Evolutionary conservation across 192 early-diverging fungal species (phyloP).

Genomic region (Dissophora ornata): DNA sequence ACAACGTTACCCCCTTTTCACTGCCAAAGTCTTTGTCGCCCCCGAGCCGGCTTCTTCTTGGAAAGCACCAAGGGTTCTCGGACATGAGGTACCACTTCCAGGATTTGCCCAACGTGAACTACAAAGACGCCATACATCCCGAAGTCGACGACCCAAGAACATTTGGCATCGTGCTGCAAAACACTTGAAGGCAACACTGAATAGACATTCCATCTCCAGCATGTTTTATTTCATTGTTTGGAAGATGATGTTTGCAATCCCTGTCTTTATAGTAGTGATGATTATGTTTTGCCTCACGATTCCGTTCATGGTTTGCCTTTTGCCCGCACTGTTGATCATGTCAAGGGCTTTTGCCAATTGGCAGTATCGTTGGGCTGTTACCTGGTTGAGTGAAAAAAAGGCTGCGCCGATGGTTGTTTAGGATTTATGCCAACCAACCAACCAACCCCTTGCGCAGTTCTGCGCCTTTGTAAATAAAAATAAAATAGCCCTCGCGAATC

Average conservation of each 20-base stretch:
- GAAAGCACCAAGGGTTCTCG: slow-evolving; percentile 15
- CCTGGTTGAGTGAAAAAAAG: slow-evolving; percentile 45
- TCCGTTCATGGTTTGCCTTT: slow-evolving; percentile 35
- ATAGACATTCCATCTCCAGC: slow-evolving; percentile 21
- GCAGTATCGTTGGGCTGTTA: slow-evolving; percentile 47
- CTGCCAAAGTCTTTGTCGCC: slow-evolving; percentile 21
- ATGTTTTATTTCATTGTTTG: slow-evolving; percentile 47
- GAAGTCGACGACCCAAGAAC: slow-evolving; percentile 34
- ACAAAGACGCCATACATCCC: slow-evolving; percentile 10
- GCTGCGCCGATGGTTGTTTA: slow-evolving; percentile 32
- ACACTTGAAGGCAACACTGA: slow-evolving; percentile 12
- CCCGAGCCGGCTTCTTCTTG: slow-evolving; percentile 32
- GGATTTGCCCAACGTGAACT: slow-evolving; percentile 9
- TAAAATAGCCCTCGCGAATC: not conserved
- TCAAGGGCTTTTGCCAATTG: slow-evolving; percentile 31
- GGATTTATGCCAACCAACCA: not conserved
- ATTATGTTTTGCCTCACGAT: slow-evolving; percentile 6
- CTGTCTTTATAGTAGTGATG: slow-evolving; percentile 6
- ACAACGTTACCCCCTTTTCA: slow-evolving; percentile 5
- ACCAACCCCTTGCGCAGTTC: no score
- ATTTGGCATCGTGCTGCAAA: slow-evolving; percentile 23
- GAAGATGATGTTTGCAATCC: slow-evolving; percentile 45
- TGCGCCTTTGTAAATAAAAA: not conserved
- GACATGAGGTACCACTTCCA: slow-evolving; percentile 19
- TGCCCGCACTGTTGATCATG: slow-evolving; percentile 27